A percentile compares a stretch with the other conserved stretches of the same genome.
Conservation (phyloP, 2,329 filamentous ascomycete species). For the Penicillium occitanis region DNA sequence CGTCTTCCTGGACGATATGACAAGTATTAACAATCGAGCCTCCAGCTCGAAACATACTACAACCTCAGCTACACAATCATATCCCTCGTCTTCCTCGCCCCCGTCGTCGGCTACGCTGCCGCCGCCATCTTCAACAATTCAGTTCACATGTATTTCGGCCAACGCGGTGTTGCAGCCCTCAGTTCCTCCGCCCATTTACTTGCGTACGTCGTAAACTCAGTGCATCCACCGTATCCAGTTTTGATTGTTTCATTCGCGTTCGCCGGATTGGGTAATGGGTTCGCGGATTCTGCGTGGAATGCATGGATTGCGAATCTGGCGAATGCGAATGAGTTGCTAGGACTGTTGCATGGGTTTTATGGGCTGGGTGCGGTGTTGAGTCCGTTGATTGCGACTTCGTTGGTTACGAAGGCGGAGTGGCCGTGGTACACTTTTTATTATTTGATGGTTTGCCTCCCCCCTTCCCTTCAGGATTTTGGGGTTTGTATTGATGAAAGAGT, state of each 20-base stretch:
- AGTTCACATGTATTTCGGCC: constrained; percentile 54
- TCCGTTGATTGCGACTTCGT: constrained; percentile 68
- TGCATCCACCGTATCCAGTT: constrained; percentile 69
- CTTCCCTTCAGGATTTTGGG: neutral
- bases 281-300: constrained; percentile 57
- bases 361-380: constrained; percentile 67
- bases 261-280: constrained; percentile 69
- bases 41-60: constrained; percentile 50
- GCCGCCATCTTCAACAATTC: constrained; percentile 47
- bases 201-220: constrained; percentile 50
- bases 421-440: constrained; percentile 76
- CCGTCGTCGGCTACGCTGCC: constrained; percentile 49
- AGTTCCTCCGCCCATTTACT: constrained; percentile 47
- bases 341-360: constrained; percentile 69
- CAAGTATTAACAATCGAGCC: constrained; percentile 16
- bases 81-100: constrained; percentile 52
- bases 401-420: constrained; percentile 63
- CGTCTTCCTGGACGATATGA: neutral
- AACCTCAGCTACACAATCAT: constrained; percentile 50
- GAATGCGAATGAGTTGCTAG: constrained; percentile 69
- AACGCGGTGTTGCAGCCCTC: constrained; percentile 68
- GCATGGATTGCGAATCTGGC: constrained; percentile 70
- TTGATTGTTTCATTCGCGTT: constrained; percentile 65
- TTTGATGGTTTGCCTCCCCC: constrained; percentile 57
- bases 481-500: neutral